These are phyloP conservation scores for Fusarium sp. DNA, from an alignment of 2,329 filamentous ascomycete species.

Conservation along the genomic window DNA sequence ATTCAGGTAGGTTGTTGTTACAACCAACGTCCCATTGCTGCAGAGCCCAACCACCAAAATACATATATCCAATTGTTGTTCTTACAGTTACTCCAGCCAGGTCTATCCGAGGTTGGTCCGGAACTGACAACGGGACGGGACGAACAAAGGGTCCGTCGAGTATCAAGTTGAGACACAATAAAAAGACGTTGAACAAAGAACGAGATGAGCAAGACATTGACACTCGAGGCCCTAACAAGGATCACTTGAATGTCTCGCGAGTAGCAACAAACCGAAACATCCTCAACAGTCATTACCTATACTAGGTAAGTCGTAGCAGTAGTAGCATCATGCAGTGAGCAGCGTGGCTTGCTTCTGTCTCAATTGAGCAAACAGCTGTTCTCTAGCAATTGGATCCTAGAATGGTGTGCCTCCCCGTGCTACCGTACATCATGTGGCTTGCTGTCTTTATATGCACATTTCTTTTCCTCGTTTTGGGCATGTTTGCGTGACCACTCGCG, in stretches of 20 bases:
- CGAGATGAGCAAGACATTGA: not conserved
- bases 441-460: conserved; percentile 23
- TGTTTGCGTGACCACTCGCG: conserved; percentile 2
- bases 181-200: conserved; percentile 6
- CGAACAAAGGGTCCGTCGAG: conserved; percentile 13
- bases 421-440: conserved; percentile 6
- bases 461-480: conserved; percentile 5
- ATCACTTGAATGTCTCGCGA: not conserved
- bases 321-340: conserved; percentile 2
- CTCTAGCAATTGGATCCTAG: not conserved
- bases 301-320: not conserved
- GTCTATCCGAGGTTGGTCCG: conserved; percentile 18
- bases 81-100: not conserved
- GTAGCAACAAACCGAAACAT: not conserved
- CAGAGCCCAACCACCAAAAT: conserved; percentile 1
- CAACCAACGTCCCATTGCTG: not conserved
- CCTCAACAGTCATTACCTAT: not conserved
- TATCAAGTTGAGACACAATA: conserved; percentile 15
- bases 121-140: not conserved
- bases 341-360: conserved; percentile 12
- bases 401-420: conserved; percentile 14
- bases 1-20: not conserved
- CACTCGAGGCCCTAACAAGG: not conserved
- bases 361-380: not conserved
- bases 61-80: too few relatives aligned